Evolutionary conservation across 1,284 basidiomycete genomes (phyloP).

Genomic region (Cutaneotrichosporon dermatis): DNA sequence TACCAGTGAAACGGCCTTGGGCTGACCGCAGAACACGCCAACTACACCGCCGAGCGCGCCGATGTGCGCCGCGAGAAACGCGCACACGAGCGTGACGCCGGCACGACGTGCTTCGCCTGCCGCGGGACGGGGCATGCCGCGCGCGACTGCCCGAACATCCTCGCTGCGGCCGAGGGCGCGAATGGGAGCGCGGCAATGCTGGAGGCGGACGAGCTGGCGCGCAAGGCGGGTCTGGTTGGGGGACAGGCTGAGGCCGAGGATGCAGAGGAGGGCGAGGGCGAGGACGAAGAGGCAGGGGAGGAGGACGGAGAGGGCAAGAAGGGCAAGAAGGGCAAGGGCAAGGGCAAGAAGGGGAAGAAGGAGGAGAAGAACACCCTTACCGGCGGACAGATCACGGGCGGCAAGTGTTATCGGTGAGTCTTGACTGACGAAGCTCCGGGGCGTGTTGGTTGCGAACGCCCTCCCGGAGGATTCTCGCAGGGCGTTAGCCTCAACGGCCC

Average conservation of each 20-base stretch:
- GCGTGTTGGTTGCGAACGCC: no score
- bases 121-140: constrained; percentile 79
- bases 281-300: constrained; percentile 5
- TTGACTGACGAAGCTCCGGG: background rate
- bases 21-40: constrained; percentile 27
- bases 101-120: constrained; percentile 81
- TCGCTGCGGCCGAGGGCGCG: constrained; percentile 31
- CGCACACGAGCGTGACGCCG: constrained; percentile 57
- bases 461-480: no score
- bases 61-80: constrained; percentile 66
- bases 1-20: no score
- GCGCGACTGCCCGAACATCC: constrained; percentile 67
- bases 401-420: constrained; percentile 75
- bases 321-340: constrained; percentile 18
- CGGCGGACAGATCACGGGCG: constrained; percentile 51
- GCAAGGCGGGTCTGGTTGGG: constrained; percentile 1
- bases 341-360: constrained; percentile 23
- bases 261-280: constrained; percentile 12
- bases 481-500: no score
- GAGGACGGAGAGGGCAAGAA: no score
- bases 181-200: constrained; percentile 24
- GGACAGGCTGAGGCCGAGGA: constrained; percentile 21
- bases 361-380: constrained; percentile 22
- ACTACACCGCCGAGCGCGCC: constrained; percentile 41
- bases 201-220: constrained; percentile 15